A percentile compares a stretch with the other conserved stretches of the same genome.
phyloP scores from a whole-genome alignment of 2,329 filamentous ascomycete species.

The Bipolaris zeicola region DNA sequence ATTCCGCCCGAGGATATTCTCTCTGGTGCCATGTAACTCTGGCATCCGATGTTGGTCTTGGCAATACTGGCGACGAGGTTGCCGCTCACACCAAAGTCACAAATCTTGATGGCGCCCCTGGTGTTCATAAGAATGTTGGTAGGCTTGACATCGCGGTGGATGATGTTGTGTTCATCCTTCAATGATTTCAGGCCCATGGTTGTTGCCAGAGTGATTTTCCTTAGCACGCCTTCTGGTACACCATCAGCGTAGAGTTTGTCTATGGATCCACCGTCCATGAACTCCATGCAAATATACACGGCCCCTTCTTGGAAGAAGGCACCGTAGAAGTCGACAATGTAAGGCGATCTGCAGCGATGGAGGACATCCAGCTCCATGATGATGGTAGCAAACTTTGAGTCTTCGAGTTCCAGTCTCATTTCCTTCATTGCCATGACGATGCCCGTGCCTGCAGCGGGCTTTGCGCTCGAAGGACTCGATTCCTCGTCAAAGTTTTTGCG shows the following conservation, averaged over 20 bases:
- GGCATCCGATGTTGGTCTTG: conserved; percentile 97
- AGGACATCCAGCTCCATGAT: conserved; percentile 97
- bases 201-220: conserved; percentile 88
- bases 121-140: conserved; percentile 97
- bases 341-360: conserved; percentile 91
- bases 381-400: conserved; percentile 95
- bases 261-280: conserved; percentile 97
- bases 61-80: conserved; percentile 97
- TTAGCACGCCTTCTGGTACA: conserved; percentile 83
- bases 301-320: conserved; percentile 99
- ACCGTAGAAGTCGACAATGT: conserved; percentile 98
- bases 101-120: conserved; percentile 92
- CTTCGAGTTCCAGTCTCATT: conserved; percentile 91
- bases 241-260: conserved; percentile 94
- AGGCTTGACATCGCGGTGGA: conserved; percentile 96
- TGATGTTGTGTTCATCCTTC: conserved; percentile 99
- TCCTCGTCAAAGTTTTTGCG: conserved; percentile 42
- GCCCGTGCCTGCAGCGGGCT: conserved; percentile 64
- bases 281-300: conserved; percentile 99
- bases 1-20: conserved; percentile 87
- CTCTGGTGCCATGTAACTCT: conserved; percentile 99
- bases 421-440: conserved; percentile 99
- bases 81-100: conserved; percentile 96
- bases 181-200: conserved; percentile 89
- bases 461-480: conserved; percentile 43